These are phyloP conservation scores for Perkinsus chesapeaki DNA, from an alignment of 169 alveolate genomes.

Conservation along the genomic window DNA sequence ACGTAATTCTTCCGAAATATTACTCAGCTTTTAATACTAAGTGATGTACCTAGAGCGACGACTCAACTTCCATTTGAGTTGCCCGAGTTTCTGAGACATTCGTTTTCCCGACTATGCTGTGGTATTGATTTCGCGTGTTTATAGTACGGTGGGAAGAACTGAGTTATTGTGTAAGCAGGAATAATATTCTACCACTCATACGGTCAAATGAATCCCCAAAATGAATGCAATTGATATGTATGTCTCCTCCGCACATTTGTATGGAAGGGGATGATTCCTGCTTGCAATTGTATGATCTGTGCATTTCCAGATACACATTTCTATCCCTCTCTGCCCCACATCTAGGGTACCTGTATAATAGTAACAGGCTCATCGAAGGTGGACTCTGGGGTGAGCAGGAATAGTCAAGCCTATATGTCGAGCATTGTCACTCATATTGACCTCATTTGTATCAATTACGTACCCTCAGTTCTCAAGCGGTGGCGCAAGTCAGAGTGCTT, in stretches of 20 bases:
- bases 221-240: no score
- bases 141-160: no score
- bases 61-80: no score
- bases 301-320: background rate
- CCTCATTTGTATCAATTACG: background rate
- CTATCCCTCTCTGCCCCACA: conserved; percentile 76
- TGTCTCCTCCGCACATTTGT: no score
- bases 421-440: background rate
- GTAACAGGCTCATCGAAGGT: conserved; percentile 63
- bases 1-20: no score
- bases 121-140: background rate
- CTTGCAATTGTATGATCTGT: background rate
- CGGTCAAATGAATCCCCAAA: no score
- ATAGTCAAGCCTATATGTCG: background rate
- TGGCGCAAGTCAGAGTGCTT: conserved; percentile 73
- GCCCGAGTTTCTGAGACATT: no score
- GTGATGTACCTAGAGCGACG: no score
- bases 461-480: conserved; percentile 50
- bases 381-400: conserved; percentile 5
- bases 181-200: no score
- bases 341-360: conserved; percentile 72
- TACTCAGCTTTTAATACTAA: no score
- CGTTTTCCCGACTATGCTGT: background rate
- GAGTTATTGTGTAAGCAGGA: no score
- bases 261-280: no score